Percentiles rank a stretch among this genome's conserved stretches.
Conservation (phyloP, 2,329 filamentous ascomycete species). For the Aureobasidium sp. region DNA sequence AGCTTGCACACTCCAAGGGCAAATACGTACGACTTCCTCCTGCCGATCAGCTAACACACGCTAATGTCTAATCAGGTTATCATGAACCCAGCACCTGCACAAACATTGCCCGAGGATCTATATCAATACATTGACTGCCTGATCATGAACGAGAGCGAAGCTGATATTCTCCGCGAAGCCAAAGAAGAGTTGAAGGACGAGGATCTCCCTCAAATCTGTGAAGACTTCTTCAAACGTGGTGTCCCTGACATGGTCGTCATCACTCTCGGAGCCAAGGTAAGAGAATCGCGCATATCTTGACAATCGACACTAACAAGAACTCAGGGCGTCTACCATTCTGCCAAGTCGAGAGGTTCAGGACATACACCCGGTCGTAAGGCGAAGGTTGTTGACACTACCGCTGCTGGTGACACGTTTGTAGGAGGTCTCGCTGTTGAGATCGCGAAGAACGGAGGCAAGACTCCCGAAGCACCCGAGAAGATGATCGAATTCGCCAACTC, state of each 20-base stretch:
- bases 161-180: conserved; percentile 57
- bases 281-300: neutral
- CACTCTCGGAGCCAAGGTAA: conserved; percentile 70
- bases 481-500: conserved; percentile 53
- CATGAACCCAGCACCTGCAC: conserved; percentile 73
- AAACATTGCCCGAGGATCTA: conserved; percentile 54
- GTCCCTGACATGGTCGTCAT: conserved; percentile 73
- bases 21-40: conserved; percentile 17
- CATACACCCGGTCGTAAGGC: conserved; percentile 52
- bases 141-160: conserved; percentile 87
- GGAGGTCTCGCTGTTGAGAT: conserved; percentile 74
- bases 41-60: neutral
- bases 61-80: conserved; percentile 43
- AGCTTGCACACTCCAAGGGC: conserved; percentile 19
- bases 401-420: conserved; percentile 89
- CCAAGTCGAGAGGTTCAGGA: conserved; percentile 19
- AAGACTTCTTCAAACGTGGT: conserved; percentile 57
- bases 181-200: conserved; percentile 22
- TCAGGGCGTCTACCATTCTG: conserved; percentile 26
- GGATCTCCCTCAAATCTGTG: neutral
- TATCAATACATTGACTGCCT: conserved; percentile 66
- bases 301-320: neutral
- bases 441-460: conserved; percentile 41
- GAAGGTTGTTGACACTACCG: conserved; percentile 82
- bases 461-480: conserved; percentile 42